Evolutionary conservation across 2,329 filamentous ascomycete genomes (phyloP).

Genomic region (Teratosphaeria zuluensis): DNA sequence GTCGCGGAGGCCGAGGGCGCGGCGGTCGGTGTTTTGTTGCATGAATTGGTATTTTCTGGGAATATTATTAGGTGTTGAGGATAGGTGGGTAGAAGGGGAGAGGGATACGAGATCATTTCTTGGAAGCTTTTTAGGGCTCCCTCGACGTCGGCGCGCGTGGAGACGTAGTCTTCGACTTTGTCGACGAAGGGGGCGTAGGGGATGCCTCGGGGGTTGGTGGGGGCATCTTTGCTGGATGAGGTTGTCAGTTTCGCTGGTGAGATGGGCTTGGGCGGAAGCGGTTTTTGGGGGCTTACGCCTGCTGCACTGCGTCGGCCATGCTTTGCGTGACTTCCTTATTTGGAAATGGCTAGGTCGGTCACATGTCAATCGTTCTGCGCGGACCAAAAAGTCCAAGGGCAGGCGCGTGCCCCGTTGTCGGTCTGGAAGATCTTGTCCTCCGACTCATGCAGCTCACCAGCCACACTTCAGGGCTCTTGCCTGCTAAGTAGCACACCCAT

Average conservation of each 20-base stretch:
- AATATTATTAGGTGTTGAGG: conserved; percentile 8
- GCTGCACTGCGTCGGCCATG: neutral
- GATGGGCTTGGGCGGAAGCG: neutral
- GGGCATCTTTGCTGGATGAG: conserved; percentile 31
- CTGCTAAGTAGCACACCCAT: neutral
- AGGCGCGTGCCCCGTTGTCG: neutral
- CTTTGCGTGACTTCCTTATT: neutral
- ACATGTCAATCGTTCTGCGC: neutral
- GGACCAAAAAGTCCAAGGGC: neutral
- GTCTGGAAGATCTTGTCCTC: neutral
- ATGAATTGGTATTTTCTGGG: conserved; percentile 97
- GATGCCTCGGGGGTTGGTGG: conserved; percentile 73
- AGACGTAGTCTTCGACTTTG: conserved; percentile 79
- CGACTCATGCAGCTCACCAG: neutral
- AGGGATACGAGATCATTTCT: conserved; percentile 77
- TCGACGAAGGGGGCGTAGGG: conserved; percentile 78
- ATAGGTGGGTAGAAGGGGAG: neutral
- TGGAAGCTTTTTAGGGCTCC: conserved; percentile 73
- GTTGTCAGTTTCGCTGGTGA: neutral
- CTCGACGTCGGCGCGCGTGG: conserved; percentile 69
- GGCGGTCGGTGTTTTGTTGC: conserved; percentile 84
- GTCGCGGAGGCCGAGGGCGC: conserved; percentile 71
- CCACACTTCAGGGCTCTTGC: neutral
- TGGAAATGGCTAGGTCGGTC: neutral
- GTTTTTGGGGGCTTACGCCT: neutral